Evolutionary conservation across 495 filamentous ascomycete genomes (phyloP).

Genomic region (Jackrogersella multiformis): DNA sequence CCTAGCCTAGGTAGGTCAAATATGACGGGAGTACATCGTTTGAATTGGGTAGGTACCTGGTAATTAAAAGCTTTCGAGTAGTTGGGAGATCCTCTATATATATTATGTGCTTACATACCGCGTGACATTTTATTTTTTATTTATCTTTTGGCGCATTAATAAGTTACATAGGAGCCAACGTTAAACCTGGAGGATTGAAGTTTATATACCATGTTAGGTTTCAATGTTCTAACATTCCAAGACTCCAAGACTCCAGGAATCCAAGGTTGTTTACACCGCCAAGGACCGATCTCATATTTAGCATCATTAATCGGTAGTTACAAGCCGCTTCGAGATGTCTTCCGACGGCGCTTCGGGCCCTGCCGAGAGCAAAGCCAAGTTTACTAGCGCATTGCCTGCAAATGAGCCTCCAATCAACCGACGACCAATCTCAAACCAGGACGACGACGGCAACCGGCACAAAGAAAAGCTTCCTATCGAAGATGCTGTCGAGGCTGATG

Average conservation of each 20-base stretch:
- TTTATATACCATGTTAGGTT: no score
- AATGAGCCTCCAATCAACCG: constrained; percentile 32
- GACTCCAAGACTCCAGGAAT: no score
- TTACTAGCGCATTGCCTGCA: constrained; percentile 30
- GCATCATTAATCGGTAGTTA: constrained; percentile 2
- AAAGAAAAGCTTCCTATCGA: constrained; percentile 42
- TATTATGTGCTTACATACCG: neutral
- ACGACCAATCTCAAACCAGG: constrained; percentile 8
- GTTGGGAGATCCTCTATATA: neutral
- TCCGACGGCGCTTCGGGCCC: constrained; percentile 18
- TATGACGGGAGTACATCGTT: no score
- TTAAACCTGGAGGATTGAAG: neutral
- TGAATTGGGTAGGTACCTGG: no score
- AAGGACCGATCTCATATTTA: neutral
- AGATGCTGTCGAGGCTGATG: constrained; percentile 47
- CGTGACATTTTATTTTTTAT: no score
- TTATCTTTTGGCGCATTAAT: constrained; percentile 5
- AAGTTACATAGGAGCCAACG: neutral
- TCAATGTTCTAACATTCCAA: no score
- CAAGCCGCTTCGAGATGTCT: constrained; percentile 33
- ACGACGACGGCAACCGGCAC: neutral
- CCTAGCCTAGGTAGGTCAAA: no score
- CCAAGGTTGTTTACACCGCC: neutral
- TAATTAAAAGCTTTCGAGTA: neutral
- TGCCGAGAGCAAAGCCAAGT: constrained; percentile 35